Percentiles rank a stretch among this genome's conserved stretches.
These are phyloP conservation scores for Trifolium pratense DNA, from an alignment of 306 rosid species.

Conservation along the genomic window DNA sequence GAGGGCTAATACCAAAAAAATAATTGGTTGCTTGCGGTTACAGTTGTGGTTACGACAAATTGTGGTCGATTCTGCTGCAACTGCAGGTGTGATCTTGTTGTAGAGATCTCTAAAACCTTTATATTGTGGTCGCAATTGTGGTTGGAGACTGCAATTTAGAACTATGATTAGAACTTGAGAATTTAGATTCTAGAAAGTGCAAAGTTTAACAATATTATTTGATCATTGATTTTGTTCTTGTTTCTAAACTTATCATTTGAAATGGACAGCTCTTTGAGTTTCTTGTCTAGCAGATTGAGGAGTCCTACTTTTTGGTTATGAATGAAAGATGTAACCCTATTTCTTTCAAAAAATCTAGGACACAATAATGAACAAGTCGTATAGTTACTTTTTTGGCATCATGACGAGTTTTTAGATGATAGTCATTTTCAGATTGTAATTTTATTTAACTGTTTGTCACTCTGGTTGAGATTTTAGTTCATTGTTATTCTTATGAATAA, in stretches of 20 bases:
- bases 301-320: not conserved
- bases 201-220: conserved; percentile 8
- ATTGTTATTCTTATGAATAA: not conserved
- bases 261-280: conserved; percentile 20
- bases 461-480: conserved; percentile 10
- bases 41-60: not conserved
- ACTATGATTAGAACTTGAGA: conserved; percentile 23
- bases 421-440: conserved; percentile 3
- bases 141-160: not conserved
- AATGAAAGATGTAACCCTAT: conserved; percentile 5
- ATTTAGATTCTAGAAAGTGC: not conserved
- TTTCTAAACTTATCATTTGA: conserved; percentile 4
- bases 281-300: conserved; percentile 9
- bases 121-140: not conserved
- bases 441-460: not conserved
- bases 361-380: not conserved
- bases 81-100: not conserved
- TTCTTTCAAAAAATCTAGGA: conserved; percentile 6
- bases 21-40: not conserved
- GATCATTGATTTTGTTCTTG: conserved; percentile 1
- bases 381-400: not conserved
- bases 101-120: not conserved
- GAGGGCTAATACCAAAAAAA: no score
- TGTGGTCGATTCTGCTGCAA: not conserved
- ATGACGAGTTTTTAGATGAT: conserved; percentile 4